Evolutionary conservation across 106 monocot genomes (phyloP).

Genomic region (Triglochin maritima): DNA sequence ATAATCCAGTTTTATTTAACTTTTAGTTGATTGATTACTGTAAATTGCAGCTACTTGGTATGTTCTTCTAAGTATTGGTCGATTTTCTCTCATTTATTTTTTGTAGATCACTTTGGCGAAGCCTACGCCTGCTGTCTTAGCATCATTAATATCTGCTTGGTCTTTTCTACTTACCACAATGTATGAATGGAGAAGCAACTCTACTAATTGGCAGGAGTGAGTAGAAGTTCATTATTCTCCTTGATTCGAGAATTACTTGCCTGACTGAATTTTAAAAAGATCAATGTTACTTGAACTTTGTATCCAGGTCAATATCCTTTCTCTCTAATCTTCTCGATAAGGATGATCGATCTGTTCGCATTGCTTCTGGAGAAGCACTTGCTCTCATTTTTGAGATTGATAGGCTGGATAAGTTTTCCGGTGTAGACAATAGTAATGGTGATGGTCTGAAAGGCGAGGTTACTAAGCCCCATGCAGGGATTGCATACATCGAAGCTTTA

Average conservation of each 20-base stretch:
- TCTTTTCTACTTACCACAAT: constrained; percentile 79
- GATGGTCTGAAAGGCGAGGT: constrained; percentile 5
- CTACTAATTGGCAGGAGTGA: constrained; percentile 88
- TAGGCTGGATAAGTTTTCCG: constrained; percentile 33
- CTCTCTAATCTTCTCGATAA: constrained; percentile 72
- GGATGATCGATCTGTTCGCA: constrained; percentile 77
- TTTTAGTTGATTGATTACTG: too few species aligned
- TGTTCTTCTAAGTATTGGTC: too few species aligned
- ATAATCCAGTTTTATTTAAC: not conserved
- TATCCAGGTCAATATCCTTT: constrained; percentile 46
- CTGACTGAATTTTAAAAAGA: not conserved
- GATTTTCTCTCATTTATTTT: too few species aligned
- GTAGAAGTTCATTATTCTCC: constrained; percentile 2
- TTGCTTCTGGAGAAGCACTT: constrained; percentile 97
- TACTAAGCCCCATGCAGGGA: constrained; percentile 25
- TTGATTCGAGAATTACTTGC: not conserved
- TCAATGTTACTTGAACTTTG: not conserved
- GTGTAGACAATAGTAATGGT: constrained; percentile 13
- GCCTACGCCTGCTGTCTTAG: constrained; percentile 39
- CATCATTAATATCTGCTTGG: constrained; percentile 83
- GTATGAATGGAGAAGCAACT: constrained; percentile 43
- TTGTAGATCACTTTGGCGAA: constrained; percentile 15
- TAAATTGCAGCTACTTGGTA: too few species aligned
- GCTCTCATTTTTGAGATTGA: constrained; percentile 69
- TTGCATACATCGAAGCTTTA: constrained; percentile 42